Base-by-base conservation (phyloP, 2,329 filamentous ascomycete genomes). In the Pseudohalonectria lignicola region DNA sequence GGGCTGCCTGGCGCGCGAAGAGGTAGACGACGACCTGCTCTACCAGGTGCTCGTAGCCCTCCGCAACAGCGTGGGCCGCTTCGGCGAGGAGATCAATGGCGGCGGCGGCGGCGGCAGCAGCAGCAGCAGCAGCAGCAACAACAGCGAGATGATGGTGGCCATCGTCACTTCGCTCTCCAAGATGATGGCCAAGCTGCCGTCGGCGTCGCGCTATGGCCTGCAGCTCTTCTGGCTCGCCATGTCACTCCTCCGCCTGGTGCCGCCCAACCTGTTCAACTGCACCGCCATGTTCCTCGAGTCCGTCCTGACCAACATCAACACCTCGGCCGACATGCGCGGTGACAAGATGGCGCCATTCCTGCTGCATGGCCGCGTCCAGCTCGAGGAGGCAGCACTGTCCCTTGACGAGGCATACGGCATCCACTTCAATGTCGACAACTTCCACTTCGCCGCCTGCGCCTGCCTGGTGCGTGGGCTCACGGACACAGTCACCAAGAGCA, bases 171-270 rank as follows among this genome's bases (percentile, higher is more conserved):
- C 76, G 3, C 54, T 83, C 32, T 79, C 78, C 10, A 82, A 80
- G 53, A 82, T 83, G 77, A 79, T 82, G 67, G 65, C 72, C 13
- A 82, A 82, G 49, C 64, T 83, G 16, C 74, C 75, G 5, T 71
- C 75, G 3, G 69, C 76, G 9, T 83, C 79, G 20, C 70, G 79
- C 23, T 83, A 83, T 49, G 76, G 78, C 1, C 58, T 80, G 25
- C 79, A 83, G 48, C 62, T 83, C 5, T 83, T 83, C 52, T 83
- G 79, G 79, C 62, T 83, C 25, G 77, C 76, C 9, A 72, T 82
- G 45, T 80, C 77, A 3, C 62, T 83, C 1, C 63, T 82, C 18
- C 69, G 79, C 7, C 66, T 82, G 3, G 74, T 81, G 13, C 78
- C 79, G 4, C 61, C 70, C 5, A 61, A 58, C 29, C 63, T 82